Conservation (phyloP, 2,329 filamentous ascomycete species). For the Fusarium devonianum region DNA sequence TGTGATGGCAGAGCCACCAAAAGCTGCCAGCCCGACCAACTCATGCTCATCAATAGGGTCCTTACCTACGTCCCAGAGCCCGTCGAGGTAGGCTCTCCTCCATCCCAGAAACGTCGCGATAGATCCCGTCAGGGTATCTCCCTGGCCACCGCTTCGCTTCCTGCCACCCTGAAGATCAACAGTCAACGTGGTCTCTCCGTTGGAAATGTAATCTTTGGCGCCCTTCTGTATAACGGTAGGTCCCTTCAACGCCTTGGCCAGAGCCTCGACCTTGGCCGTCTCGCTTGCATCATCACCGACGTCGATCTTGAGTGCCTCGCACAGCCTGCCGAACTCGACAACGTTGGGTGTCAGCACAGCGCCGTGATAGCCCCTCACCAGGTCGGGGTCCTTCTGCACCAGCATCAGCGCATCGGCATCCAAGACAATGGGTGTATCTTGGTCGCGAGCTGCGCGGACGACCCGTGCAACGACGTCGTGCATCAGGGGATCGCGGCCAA, state of each 20-base stretch:
- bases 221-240: conserved; percentile 95
- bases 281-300: conserved; percentile 49
- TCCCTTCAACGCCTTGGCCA: conserved; percentile 81
- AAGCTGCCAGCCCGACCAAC: conserved; percentile 80
- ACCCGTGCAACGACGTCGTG: conserved; percentile 83
- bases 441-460: conserved; percentile 77
- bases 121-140: conserved; percentile 90
- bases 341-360: conserved; percentile 95
- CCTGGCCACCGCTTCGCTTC: conserved; percentile 94
- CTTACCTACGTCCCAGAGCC: conserved; percentile 71
- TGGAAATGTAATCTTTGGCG: conserved; percentile 79
- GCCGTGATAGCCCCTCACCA: conserved; percentile 81
- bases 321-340: conserved; percentile 86
- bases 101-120: conserved; percentile 90
- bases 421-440: conserved; percentile 79
- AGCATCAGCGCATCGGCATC: conserved; percentile 90
- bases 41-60: conserved; percentile 59
- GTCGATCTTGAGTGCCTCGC: conserved; percentile 76
- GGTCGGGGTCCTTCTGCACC: conserved; percentile 75
- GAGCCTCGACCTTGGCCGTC: conserved; percentile 63
- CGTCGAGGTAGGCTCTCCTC: conserved; percentile 84
- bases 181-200: conserved; percentile 76
- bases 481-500: conserved; percentile 90
- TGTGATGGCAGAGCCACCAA: conserved; percentile 86
- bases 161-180: conserved; percentile 81